phyloP scores from a whole-genome alignment of 1,139 yeast species.

The Nakaseomyces uthaithaninus region DNA sequence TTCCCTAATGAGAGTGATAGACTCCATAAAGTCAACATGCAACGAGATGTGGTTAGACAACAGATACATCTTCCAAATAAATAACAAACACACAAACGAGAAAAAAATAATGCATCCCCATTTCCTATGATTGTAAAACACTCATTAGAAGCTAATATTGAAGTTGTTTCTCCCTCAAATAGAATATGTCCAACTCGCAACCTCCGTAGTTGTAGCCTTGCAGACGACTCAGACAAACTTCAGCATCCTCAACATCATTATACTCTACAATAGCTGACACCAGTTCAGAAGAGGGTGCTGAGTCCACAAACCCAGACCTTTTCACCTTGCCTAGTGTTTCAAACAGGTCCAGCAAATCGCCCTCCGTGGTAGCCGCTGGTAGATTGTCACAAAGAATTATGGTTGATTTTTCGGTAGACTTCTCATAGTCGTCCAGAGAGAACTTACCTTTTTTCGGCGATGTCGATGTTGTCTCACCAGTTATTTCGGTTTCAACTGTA shows the following conservation, averaged over 20 bases:
- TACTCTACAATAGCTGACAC: slow-evolving; percentile 79
- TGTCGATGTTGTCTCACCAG: not conserved
- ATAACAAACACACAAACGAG: too few relatives aligned
- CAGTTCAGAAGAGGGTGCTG: slow-evolving; percentile 38
- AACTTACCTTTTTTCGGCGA: slow-evolving; percentile 6
- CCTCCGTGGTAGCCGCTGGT: slow-evolving; percentile 79
- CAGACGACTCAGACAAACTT: slow-evolving; percentile 63
- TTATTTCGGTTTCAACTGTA: not conserved
- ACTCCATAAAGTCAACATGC: too few relatives aligned
- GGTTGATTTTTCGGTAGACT: slow-evolving; percentile 49
- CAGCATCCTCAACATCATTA: slow-evolving; percentile 61
- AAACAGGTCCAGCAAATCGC: slow-evolving; percentile 75
- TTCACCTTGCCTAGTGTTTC: slow-evolving; percentile 71
- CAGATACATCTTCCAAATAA: too few relatives aligned
- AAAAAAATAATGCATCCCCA: too few relatives aligned
- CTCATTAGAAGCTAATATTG: slow-evolving; percentile 1
- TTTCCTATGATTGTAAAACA: too few relatives aligned
- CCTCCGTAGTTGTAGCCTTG: slow-evolving; percentile 81
- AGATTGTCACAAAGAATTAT: slow-evolving; percentile 65
- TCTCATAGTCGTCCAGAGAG: slow-evolving; percentile 14
- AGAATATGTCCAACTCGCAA: slow-evolving; percentile 58
- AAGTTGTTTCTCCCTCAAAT: slow-evolving; percentile 19
- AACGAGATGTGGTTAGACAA: too few relatives aligned
- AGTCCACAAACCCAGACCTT: slow-evolving; percentile 37
- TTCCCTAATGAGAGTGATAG: too few relatives aligned